Evolutionary conservation across 768 basidiomycete genomes (phyloP), one percentile per base, ranked within the genome.

Genomic region (Russula foetens): DNA sequence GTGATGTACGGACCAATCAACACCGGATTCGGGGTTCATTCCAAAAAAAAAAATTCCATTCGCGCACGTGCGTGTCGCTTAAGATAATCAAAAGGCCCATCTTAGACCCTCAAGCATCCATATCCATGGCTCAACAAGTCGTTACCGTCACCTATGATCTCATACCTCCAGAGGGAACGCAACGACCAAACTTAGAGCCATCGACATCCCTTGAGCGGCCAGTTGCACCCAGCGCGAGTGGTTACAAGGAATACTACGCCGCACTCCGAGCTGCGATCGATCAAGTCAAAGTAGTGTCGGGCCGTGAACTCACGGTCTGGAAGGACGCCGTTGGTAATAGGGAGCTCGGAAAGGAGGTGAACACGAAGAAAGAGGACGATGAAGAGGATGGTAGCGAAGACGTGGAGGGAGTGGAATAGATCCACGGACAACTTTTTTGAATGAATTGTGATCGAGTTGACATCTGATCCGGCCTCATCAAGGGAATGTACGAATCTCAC

Each of bases 251-350:
- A 26, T 86, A 84, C 67, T 89, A 88, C 59, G 69, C 71, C 1
- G 73, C 71, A 2, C 70, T 90, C 43, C 74, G 76, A 60, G 71
- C 66, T 6, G 75, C 82, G 21, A 74, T 90, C 52, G 73, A 72
- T 35, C 72, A 75, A 38, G 85, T 85, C 29, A 82, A 76, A 63
- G 75, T 74, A 45, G 73, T 76, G 29, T 65, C 88, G 4, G 89
- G 89, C 11, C 77, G 82, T 46, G 85, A 89, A 64, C 69, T 91
- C 70, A 90, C 89, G 0, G 77, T 70, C 6, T 90, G 88, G 89
- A 79, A 85, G 67, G 88, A 91, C 71, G 78, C 79, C 7, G 83
- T 90, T 5, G 86, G 88, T 14, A 85, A 79, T 50, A 68, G 72
- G 7, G 89, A 91, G 69, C 69, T 79, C 66, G 76, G 68, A 17